phyloP scores from a whole-genome alignment of 2,329 filamentous ascomycete genomes.

The Drechmeria coniospora region DNA sequence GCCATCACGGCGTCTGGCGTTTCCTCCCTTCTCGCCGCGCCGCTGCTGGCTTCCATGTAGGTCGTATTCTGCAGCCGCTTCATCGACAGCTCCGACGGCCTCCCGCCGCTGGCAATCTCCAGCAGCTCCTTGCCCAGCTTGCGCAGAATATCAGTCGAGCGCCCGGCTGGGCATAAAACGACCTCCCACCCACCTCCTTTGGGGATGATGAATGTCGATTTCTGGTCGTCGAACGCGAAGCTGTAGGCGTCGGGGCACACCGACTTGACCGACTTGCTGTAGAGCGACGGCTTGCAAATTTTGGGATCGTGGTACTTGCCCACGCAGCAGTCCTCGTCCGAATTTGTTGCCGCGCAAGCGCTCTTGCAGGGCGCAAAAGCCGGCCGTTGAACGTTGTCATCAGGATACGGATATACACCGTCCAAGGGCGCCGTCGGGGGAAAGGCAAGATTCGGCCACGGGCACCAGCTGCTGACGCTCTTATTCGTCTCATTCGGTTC shows the following conservation, averaged over 20 bases:
- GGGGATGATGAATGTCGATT: constrained; percentile 46
- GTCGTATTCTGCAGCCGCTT: constrained; percentile 17
- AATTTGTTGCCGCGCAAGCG: constrained; percentile 55
- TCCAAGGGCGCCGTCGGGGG: constrained; percentile 55
- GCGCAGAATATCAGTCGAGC: constrained; percentile 42
- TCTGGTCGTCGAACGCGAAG: constrained; percentile 48
- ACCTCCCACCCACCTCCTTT: constrained; percentile 63
- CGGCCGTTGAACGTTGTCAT: constrained; percentile 55
- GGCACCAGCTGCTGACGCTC: constrained; percentile 56
- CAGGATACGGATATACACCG: constrained; percentile 67
- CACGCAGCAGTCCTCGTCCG: constrained; percentile 58
- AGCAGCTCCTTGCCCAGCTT: constrained; percentile 34
- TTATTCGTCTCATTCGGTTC: constrained; percentile 42
- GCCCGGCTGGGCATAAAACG: constrained; percentile 54
- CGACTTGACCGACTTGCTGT: constrained; percentile 53
- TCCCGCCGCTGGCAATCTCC: constrained; percentile 27
- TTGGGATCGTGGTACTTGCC: constrained; percentile 49
- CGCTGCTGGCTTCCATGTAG: constrained; percentile 18
- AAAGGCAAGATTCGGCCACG: constrained; percentile 58
- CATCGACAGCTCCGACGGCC: constrained; percentile 17
- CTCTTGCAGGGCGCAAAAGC: constrained; percentile 65
- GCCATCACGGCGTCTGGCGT: constrained; percentile 6
- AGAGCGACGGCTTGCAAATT: constrained; percentile 50
- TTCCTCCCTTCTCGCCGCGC: constrained; percentile 9
- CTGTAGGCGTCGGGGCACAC: constrained; percentile 78